Evolutionary conservation across 2,329 filamentous ascomycete species (phyloP), one percentile per base, ranked within the genome.

Genomic region (Reticulascus tulasneorum): DNA sequence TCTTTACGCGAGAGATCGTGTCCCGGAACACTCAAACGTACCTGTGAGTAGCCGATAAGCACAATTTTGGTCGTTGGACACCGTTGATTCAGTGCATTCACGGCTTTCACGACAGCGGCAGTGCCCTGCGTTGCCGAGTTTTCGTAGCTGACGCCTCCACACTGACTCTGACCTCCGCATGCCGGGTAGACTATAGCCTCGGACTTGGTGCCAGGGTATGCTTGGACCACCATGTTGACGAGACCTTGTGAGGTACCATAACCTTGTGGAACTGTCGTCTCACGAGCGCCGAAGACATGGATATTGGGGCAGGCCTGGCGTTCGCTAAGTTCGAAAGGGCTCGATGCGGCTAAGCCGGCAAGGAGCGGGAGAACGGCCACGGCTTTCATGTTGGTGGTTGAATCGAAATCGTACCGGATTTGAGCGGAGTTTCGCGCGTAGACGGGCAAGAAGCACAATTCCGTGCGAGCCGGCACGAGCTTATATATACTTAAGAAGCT

Each of bases 11-110:
- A n/a, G n/a, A n/a, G n/a, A n/a, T n/a, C n/a, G n/a, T n/a, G n/a
- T n/a, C n/a, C n/a, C n/a, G n/a, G n/a, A n/a, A n/a, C n/a, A n/a
- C n/a, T n/a, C 19, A 9, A 5, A n/a, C 54, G 17, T 51, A 74
- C 72, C 59, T 79, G 77, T 2, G 74, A 79, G 56, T 82, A 82
- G 5, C 79, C 78, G 15, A 81, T 68, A 8, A 82, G 55, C 2
- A 82, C 73, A 18, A 82, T 63, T 52, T 79, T 62, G 5, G 75
- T 73, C 38, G 62, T 53, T 0, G 79, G 78, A 48, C 78, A 82
- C 37, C 63, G 58, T 19, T 64, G 54, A 50, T 80, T 71, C 52
- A 75, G 79, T 19, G 59, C 56, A 29, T 76, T 84, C 3, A 84
- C 77, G 7, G 74, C 76, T 23, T 59, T 70, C 3, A 75, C 71